Conservation (phyloP, 805 yeast species). For the Candida manassasensis region DNA sequence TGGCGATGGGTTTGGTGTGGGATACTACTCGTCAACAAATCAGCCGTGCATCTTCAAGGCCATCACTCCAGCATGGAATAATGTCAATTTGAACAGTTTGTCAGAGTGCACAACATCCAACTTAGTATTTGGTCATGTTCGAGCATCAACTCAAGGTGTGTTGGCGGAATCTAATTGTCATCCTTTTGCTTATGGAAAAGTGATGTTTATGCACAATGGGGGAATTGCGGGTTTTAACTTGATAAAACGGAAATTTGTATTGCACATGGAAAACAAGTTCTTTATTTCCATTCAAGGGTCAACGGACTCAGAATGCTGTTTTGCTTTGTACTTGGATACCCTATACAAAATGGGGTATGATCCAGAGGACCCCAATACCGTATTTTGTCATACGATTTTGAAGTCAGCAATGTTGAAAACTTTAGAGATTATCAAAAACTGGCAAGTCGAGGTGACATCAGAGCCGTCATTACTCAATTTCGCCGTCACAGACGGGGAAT, state of each 20-base stretch:
- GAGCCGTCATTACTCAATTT: constrained; percentile 83
- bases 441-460: constrained; percentile 62
- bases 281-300: constrained; percentile 84
- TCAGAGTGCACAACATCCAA: constrained; percentile 84
- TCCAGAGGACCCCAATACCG: constrained; percentile 38
- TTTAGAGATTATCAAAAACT: constrained; percentile 67
- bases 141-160: constrained; percentile 95
- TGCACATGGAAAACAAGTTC: constrained; percentile 74
- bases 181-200: constrained; percentile 81
- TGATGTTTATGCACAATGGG: constrained; percentile 98
- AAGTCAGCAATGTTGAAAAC: constrained; percentile 69
- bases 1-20: constrained; percentile 98
- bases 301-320: constrained; percentile 94
- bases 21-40: constrained; percentile 61
- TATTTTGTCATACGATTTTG: constrained; percentile 50
- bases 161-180: constrained; percentile 95
- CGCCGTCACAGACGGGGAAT: constrained; percentile 90
- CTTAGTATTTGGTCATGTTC: constrained; percentile 88
- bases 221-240: constrained; percentile 68
- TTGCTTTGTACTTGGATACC: constrained; percentile 81
- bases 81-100: constrained; percentile 77
- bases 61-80: constrained; percentile 98
- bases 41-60: constrained; percentile 94
- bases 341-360: constrained; percentile 71
- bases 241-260: constrained; percentile 69